These are phyloP conservation scores for Colletotrichum paranaense DNA, from an alignment of 2,329 filamentous ascomycete genomes.

Conservation along the genomic window DNA sequence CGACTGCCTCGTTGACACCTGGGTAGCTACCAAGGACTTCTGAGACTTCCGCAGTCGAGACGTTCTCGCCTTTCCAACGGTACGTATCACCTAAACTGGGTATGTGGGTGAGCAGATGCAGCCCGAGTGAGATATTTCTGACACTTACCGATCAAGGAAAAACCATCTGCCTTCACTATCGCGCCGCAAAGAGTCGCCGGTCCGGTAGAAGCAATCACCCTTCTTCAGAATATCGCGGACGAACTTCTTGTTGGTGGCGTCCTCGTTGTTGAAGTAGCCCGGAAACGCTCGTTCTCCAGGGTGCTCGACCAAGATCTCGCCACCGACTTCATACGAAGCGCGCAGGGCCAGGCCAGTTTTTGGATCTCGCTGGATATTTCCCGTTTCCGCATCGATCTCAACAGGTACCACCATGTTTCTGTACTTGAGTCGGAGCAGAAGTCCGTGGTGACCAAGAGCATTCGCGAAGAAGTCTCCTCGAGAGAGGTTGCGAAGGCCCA, in stretches of 20 bases:
- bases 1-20: conserved; percentile 73
- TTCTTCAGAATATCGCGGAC: conserved; percentile 72
- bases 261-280: conserved; percentile 77
- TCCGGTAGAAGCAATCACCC: conserved; percentile 76
- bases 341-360: conserved; percentile 75
- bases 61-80: conserved; percentile 79
- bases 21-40: conserved; percentile 70
- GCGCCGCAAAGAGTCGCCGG: conserved; percentile 73
- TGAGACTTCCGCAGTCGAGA: conserved; percentile 74
- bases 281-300: conserved; percentile 69
- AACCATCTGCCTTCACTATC: conserved; percentile 74
- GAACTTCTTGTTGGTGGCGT: conserved; percentile 76
- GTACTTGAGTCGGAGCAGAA: conserved; percentile 64
- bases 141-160: conserved; percentile 66
- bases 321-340: conserved; percentile 73
- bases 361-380: conserved; percentile 73
- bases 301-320: conserved; percentile 79
- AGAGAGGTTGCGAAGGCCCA: conserved; percentile 70
- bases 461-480: conserved; percentile 71
- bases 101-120: neutral
- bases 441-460: conserved; percentile 78
- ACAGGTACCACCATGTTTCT: conserved; percentile 73
- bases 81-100: conserved; percentile 76
- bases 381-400: conserved; percentile 74
- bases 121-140: neutral